phyloP scores from a whole-genome alignment of 768 basidiomycete species.

The Tricholoma bakamatsutake region DNA sequence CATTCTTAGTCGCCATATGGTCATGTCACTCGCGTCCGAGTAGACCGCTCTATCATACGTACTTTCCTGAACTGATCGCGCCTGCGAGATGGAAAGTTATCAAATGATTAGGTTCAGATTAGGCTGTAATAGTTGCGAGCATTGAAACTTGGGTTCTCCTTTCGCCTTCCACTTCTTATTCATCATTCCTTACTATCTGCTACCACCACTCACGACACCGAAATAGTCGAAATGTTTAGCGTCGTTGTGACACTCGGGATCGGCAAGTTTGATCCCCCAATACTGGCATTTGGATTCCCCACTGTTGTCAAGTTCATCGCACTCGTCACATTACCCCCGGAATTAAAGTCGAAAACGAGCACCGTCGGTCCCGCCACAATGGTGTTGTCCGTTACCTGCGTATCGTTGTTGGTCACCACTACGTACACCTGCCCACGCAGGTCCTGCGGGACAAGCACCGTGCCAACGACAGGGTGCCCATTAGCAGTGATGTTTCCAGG shows the following conservation, averaged over 20 bases:
- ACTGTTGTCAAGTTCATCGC: background rate
- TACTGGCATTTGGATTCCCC: background rate
- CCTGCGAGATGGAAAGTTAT: no score
- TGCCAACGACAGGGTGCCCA: slow-evolving; percentile 3
- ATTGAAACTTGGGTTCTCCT: no score
- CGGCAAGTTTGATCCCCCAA: background rate
- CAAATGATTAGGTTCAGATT: no score
- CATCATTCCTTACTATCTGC: no score
- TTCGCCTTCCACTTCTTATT: no score
- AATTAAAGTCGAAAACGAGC: slow-evolving; percentile 17
- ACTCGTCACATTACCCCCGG: background rate
- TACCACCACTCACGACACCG: background rate
- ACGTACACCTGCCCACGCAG: slow-evolving; percentile 45
- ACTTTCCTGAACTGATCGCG: no score
- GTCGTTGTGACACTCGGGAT: background rate
- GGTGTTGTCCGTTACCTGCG: slow-evolving; percentile 28
- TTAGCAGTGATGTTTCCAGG: background rate
- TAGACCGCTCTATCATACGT: no score
- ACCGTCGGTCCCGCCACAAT: slow-evolving; percentile 44
- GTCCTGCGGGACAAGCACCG: slow-evolving; percentile 29
- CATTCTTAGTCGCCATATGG: no score
- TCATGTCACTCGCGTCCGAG: no score
- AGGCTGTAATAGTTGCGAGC: no score
- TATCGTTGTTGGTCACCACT: slow-evolving; percentile 31
- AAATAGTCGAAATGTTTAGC: background rate